These are phyloP conservation scores for Chalciporus pseudorubinellus DNA, from an alignment of 768 basidiomycete genomes.

Conservation along the genomic window DNA sequence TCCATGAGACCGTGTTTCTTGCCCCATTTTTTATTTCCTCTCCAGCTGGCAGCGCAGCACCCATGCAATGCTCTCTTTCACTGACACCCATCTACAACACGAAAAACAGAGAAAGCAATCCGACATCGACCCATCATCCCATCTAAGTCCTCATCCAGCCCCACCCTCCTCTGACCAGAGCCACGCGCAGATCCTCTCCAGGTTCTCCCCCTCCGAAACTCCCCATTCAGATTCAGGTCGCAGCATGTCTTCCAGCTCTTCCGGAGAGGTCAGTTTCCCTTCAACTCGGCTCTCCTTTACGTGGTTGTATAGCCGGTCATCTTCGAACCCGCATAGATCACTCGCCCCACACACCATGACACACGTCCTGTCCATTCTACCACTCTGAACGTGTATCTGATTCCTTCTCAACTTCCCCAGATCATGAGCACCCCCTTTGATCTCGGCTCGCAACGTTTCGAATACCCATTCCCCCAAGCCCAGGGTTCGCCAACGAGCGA, in stretches of 20 bases:
- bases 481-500: constrained; percentile 32
- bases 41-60: neutral
- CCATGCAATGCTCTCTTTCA: constrained; percentile 18
- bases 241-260: constrained; percentile 31
- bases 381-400: neutral
- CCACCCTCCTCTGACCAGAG: neutral
- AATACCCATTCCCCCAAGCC: constrained; percentile 31
- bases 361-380: neutral
- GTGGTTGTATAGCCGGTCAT: constrained; percentile 11
- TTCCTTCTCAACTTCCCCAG: constrained; percentile 11
- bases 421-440: constrained; percentile 35
- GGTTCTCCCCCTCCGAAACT: constrained; percentile 11
- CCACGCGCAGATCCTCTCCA: neutral
- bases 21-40: constrained; percentile 5
- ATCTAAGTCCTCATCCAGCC: constrained; percentile 3
- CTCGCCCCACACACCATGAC: neutral
- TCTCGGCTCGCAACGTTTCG: constrained; percentile 32
- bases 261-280: constrained; percentile 29
- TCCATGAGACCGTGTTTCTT: constrained; percentile 2
- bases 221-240: constrained; percentile 30
- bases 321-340: constrained; percentile 4
- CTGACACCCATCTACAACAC: constrained; percentile 13
- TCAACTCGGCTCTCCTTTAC: constrained; percentile 2
- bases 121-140: constrained; percentile 2
- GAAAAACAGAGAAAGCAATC: neutral